These are phyloP conservation scores for Setomelanomma holmii DNA, from an alignment of 2,329 filamentous ascomycete species.

Conservation along the genomic window DNA sequence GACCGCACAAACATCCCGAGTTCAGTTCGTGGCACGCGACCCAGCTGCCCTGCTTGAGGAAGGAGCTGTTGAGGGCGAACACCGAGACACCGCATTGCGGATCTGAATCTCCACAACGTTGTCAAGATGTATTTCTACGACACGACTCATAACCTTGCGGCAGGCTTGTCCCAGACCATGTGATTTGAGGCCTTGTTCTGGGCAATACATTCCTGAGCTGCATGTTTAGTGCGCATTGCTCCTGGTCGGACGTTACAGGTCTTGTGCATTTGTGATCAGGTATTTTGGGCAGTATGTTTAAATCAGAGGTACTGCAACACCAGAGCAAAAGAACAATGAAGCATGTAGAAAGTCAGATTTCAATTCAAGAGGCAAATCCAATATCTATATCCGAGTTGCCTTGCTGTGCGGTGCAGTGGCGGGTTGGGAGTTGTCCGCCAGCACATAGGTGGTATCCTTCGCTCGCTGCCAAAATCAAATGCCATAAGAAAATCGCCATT, in stretches of 20 bases:
- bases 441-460: slow-evolving; percentile 20
- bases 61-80: slow-evolving; percentile 19
- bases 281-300: no score
- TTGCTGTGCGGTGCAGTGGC: slow-evolving; percentile 10
- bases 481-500: slow-evolving; percentile 11
- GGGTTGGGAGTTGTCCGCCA: slow-evolving; percentile 6
- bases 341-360: slow-evolving; percentile 1
- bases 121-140: not conserved
- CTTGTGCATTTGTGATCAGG: no score
- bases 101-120: not conserved
- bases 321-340: not conserved
- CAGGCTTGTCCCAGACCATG: no score
- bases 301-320: no score
- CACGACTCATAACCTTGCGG: not conserved
- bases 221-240: no score
- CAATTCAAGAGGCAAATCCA: slow-evolving; percentile 4
- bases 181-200: no score
- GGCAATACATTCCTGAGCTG: no score
- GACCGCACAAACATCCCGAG: slow-evolving; percentile 20
- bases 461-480: slow-evolving; percentile 23
- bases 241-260: no score
- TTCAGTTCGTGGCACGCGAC: slow-evolving; percentile 33
- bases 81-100: slow-evolving; percentile 23
- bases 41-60: slow-evolving; percentile 13
- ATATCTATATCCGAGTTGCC: slow-evolving; percentile 1